A percentile compares a stretch with the other conserved stretches of the same genome.
phyloP scores from a whole-genome alignment of 306 rosid species.

The Adenanthera pavonina region DNA sequence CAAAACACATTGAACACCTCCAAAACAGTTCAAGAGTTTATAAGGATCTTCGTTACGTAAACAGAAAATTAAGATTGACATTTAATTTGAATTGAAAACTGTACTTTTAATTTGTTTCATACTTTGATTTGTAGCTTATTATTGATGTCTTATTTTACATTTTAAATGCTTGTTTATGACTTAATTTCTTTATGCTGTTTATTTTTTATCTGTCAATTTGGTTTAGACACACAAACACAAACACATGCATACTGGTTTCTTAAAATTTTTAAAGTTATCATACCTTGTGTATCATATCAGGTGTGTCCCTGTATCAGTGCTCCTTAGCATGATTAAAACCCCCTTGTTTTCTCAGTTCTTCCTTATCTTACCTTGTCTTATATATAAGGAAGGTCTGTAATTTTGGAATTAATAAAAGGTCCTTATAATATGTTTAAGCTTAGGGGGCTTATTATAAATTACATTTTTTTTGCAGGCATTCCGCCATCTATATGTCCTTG shows the following conservation, averaged over 20 bases:
- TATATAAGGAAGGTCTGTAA: neutral
- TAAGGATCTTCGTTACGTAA: neutral
- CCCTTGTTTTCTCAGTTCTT: neutral
- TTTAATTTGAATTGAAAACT: neutral
- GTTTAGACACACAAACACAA: neutral
- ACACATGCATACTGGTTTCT: neutral
- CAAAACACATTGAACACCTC: neutral
- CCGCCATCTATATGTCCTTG: conserved; percentile 92
- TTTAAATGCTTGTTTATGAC: neutral
- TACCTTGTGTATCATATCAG: neutral
- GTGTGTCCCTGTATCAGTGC: neutral
- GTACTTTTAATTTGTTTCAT: no score
- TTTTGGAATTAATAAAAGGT: neutral
- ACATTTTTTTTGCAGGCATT: conserved; percentile 69
- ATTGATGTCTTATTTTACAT: neutral
- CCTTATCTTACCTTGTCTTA: neutral
- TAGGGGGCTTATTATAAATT: neutral
- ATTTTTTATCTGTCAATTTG: neutral
- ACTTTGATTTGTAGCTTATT: neutral
- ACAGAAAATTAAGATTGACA: neutral
- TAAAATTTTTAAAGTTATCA: neutral
- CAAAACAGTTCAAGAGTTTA: neutral
- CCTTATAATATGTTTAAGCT: neutral
- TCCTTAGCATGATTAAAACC: neutral
- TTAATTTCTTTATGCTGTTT: neutral